Percentiles rank a stretch among this genome's conserved stretches.
These are phyloP conservation scores for Yamadazyma oceani DNA, from an alignment of 1,139 yeast genomes.

Conservation along the genomic window DNA sequence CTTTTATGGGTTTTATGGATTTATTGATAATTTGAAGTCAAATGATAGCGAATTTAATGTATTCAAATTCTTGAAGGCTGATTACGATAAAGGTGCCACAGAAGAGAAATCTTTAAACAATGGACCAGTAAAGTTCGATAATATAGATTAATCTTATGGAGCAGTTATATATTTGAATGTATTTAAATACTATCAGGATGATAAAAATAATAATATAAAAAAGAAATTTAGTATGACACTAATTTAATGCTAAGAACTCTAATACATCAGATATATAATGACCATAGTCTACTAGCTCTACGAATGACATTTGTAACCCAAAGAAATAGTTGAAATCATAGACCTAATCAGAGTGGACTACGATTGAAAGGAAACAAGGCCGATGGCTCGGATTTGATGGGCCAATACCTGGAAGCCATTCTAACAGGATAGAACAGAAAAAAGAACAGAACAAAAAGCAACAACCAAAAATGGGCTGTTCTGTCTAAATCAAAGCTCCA, in stretches of 20 bases:
- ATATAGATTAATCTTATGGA: slow-evolving; percentile 19
- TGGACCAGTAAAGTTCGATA: slow-evolving; percentile 15
- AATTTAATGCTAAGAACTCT: slow-evolving; percentile 2
- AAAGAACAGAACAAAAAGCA: too few relatives aligned
- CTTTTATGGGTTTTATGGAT: slow-evolving; percentile 85
- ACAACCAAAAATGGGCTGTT: too few relatives aligned
- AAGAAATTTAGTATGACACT: background rate
- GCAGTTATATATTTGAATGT: background rate
- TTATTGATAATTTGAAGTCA: slow-evolving; percentile 70
- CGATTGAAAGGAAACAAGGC: too few relatives aligned
- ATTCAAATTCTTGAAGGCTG: slow-evolving; percentile 75
- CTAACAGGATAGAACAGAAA: too few relatives aligned
- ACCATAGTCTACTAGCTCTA: background rate
- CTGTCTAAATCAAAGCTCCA: background rate
- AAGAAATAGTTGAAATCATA: background rate
- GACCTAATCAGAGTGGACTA: too few relatives aligned
- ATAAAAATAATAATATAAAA: background rate
- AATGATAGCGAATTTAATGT: slow-evolving; percentile 32
- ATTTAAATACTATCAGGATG: slow-evolving; percentile 1
- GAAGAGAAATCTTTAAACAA: slow-evolving; percentile 11
- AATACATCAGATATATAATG: background rate
- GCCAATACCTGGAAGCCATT: too few relatives aligned
- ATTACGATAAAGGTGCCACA: slow-evolving; percentile 31
- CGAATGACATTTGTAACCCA: background rate
- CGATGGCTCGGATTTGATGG: too few relatives aligned